phyloP scores from a whole-genome alignment of 495 filamentous ascomycete genomes.

The Neurospora sp. region DNA sequence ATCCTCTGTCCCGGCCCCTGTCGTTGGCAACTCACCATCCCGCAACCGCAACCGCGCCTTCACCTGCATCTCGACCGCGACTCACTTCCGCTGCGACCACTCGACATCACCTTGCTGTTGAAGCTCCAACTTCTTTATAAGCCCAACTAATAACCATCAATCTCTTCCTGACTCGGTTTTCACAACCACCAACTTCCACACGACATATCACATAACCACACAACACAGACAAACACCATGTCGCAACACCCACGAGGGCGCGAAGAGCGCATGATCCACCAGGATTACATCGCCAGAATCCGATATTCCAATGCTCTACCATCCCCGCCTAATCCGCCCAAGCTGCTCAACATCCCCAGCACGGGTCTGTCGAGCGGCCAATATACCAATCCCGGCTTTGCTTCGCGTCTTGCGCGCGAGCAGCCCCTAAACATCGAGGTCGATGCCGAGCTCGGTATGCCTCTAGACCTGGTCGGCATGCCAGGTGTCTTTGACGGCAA shows the following conservation, averaged over 20 bases:
- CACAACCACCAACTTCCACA: conserved; percentile 7
- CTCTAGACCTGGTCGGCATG: conserved; percentile 86
- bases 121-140: neutral
- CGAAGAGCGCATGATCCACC: conserved; percentile 61
- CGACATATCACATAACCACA: conserved; percentile 26
- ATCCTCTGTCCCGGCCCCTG: neutral
- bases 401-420: conserved; percentile 74
- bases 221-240: neutral
- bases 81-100: neutral
- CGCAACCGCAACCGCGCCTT: neutral
- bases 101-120: neutral
- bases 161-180: neutral
- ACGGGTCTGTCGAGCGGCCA: conserved; percentile 69
- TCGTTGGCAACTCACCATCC: neutral
- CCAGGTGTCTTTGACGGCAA: conserved; percentile 91
- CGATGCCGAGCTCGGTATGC: conserved; percentile 96
- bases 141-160: neutral
- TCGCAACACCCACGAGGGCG: conserved; percentile 1
- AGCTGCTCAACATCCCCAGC: conserved; percentile 92
- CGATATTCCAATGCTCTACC: conserved; percentile 92
- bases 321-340: conserved; percentile 84
- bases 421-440: conserved; percentile 94
- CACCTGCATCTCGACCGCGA: neutral
- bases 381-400: conserved; percentile 81
- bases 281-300: conserved; percentile 93